A percentile compares a stretch with the other conserved stretches of the same genome.
phyloP scores from a whole-genome alignment of 768 basidiomycete genomes.

The Leccinum ochraceum region DNA sequence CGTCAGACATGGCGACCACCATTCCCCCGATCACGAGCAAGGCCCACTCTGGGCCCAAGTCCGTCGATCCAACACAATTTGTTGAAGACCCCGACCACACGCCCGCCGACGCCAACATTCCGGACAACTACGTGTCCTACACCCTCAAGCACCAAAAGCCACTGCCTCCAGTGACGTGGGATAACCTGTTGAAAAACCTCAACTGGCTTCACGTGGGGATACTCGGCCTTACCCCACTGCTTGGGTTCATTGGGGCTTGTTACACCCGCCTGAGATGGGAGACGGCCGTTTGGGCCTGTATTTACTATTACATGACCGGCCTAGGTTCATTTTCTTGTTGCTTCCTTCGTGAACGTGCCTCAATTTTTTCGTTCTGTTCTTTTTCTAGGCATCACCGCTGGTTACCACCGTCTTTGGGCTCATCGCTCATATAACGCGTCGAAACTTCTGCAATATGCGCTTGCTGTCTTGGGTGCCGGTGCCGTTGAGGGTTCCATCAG shows the following conservation, averaged over 20 bases:
- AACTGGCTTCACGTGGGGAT: slow-evolving; percentile 78
- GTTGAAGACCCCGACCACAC: slow-evolving; percentile 30
- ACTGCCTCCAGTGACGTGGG: slow-evolving; percentile 65
- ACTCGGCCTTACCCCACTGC: slow-evolving; percentile 69
- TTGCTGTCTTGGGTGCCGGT: slow-evolving; percentile 85
- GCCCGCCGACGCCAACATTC: slow-evolving; percentile 60
- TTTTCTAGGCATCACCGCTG: slow-evolving; percentile 74
- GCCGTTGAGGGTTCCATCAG: slow-evolving; percentile 96
- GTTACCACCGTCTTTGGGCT: slow-evolving; percentile 97
- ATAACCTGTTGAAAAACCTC: slow-evolving; percentile 59
- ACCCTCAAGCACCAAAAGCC: slow-evolving; percentile 68
- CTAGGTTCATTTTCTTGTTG: slow-evolving; percentile 55
- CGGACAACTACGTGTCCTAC: slow-evolving; percentile 82
- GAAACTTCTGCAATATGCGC: slow-evolving; percentile 77
- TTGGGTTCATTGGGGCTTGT: slow-evolving; percentile 72
- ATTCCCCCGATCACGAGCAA: slow-evolving; percentile 15
- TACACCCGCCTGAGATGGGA: slow-evolving; percentile 67
- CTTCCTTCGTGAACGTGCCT: neutral
- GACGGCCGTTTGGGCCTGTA: slow-evolving; percentile 67
- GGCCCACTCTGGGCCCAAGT: neutral
- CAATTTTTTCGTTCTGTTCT: slow-evolving; percentile 25
- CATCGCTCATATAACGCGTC: slow-evolving; percentile 95
- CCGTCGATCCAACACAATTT: slow-evolving; percentile 9
- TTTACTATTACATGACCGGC: slow-evolving; percentile 81
- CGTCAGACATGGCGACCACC: slow-evolving; percentile 16